Percentiles rank a stretch among this genome's conserved stretches.
phyloP scores from a whole-genome alignment of 352 stramenopile genomes.

The Globisporangium paroecandrum region DNA sequence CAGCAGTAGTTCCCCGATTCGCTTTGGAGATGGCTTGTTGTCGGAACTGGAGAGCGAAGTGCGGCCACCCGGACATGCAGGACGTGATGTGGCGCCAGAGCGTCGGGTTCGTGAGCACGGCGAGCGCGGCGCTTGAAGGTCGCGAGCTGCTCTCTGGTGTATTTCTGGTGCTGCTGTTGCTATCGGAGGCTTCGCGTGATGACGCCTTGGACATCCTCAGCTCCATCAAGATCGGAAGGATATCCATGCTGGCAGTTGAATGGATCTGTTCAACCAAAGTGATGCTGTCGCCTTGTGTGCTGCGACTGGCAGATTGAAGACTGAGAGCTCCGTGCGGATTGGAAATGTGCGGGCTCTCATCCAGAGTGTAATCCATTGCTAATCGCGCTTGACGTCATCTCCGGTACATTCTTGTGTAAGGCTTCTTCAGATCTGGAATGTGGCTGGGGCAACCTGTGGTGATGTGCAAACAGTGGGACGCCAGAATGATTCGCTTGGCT shows the following conservation, averaged over 20 bases:
- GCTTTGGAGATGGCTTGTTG: neutral
- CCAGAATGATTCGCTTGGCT: neutral
- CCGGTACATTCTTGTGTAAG: neutral
- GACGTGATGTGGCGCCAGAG: neutral
- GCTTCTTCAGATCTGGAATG: neutral
- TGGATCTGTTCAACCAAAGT: neutral
- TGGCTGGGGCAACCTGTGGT: neutral
- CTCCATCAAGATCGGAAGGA: neutral
- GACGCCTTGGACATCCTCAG: neutral
- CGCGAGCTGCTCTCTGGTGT: neutral
- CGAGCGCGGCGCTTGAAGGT: neutral
- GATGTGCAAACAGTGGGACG: neutral
- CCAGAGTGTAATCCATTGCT: no score
- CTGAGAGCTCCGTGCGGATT: neutral
- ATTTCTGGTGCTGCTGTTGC: neutral
- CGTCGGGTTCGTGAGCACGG: neutral
- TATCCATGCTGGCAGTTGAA: neutral
- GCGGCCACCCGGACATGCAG: neutral
- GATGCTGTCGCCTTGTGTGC: neutral
- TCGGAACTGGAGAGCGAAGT: neutral
- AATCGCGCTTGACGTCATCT: neutral
- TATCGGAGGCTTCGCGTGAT: neutral
- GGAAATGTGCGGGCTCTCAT: neutral
- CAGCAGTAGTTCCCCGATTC: no score
- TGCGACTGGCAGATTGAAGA: neutral